Conservation (phyloP, 1,284 basidiomycete genomes). For the Vanrija sp. region DNA sequence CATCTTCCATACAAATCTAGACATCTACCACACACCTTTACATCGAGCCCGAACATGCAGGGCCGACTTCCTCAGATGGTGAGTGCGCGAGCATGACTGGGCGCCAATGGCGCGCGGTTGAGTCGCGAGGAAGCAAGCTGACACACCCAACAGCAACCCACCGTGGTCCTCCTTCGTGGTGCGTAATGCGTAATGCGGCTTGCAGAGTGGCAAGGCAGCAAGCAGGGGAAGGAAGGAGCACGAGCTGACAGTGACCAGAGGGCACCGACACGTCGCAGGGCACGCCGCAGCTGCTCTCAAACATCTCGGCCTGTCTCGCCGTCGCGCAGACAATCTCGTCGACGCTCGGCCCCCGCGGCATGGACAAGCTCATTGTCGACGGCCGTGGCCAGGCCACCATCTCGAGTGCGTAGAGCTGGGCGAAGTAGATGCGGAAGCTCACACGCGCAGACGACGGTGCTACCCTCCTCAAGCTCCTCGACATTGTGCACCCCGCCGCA, state of each 20-base stretch:
- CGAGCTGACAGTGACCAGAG: constrained; percentile 53
- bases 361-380: constrained; percentile 92
- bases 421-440: neutral
- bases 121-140: constrained; percentile 8
- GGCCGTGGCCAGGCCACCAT: constrained; percentile 94
- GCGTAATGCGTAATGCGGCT: constrained; percentile 11
- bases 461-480: constrained; percentile 92
- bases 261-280: constrained; percentile 97
- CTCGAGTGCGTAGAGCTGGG: constrained; percentile 56
- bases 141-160: constrained; percentile 68
- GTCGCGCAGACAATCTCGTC: constrained; percentile 84
- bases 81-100: neutral
- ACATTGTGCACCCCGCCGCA: constrained; percentile 96
- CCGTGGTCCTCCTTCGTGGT: constrained; percentile 78
- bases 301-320: constrained; percentile 91
- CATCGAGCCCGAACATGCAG: constrained; percentile 31
- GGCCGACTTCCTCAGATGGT: constrained; percentile 49
- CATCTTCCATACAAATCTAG: neutral
- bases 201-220: neutral
- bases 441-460: constrained; percentile 73
- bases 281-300: constrained; percentile 86
- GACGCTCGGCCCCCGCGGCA: constrained; percentile 95
- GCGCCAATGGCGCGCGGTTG: no score
- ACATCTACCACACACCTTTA: neutral
- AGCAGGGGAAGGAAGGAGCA: neutral